Percentiles rank a stretch among this genome's conserved stretches.
These are phyloP conservation scores for Kodamaea laetipori DNA, from an alignment of 805 yeast species.

Conservation along the genomic window DNA sequence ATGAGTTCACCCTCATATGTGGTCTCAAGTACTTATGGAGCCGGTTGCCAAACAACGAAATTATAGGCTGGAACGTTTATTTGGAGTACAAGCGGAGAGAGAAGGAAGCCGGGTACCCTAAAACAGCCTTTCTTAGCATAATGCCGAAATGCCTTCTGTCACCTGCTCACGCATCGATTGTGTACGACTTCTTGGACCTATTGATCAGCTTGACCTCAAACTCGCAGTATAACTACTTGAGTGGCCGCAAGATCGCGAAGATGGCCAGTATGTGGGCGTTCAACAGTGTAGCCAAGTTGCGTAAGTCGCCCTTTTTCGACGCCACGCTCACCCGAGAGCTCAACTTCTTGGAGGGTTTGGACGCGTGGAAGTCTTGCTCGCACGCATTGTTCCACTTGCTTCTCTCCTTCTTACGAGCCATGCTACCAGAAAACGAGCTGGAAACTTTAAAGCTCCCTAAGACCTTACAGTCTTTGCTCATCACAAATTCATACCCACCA, in stretches of 20 bases:
- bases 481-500: slow-evolving; percentile 78
- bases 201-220: slow-evolving; percentile 76
- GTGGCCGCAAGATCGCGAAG: slow-evolving; percentile 77
- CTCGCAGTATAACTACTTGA: slow-evolving; percentile 73
- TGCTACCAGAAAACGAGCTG: slow-evolving; percentile 68
- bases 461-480: slow-evolving; percentile 62
- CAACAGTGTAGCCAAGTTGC: slow-evolving; percentile 39
- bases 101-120: slow-evolving; percentile 64
- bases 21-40: slow-evolving; percentile 86
- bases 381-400: slow-evolving; percentile 84
- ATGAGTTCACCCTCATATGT: slow-evolving; percentile 70
- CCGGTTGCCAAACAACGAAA: slow-evolving; percentile 73
- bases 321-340: slow-evolving; percentile 37
- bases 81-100: slow-evolving; percentile 67
- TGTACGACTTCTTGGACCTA: slow-evolving; percentile 82
- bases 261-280: slow-evolving; percentile 92
- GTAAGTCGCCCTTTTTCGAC: slow-evolving; percentile 37
- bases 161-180: slow-evolving; percentile 87
- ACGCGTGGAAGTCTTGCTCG: slow-evolving; percentile 77
- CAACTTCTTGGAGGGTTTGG: slow-evolving; percentile 66
- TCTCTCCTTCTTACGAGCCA: slow-evolving; percentile 73
- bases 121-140: slow-evolving; percentile 71
- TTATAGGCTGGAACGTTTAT: slow-evolving; percentile 87
- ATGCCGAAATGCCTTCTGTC: slow-evolving; percentile 85
- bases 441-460: slow-evolving; percentile 63